These are phyloP conservation scores for Auriscalpium microsporum DNA, from an alignment of 768 basidiomycete genomes.

Conservation along the genomic window DNA sequence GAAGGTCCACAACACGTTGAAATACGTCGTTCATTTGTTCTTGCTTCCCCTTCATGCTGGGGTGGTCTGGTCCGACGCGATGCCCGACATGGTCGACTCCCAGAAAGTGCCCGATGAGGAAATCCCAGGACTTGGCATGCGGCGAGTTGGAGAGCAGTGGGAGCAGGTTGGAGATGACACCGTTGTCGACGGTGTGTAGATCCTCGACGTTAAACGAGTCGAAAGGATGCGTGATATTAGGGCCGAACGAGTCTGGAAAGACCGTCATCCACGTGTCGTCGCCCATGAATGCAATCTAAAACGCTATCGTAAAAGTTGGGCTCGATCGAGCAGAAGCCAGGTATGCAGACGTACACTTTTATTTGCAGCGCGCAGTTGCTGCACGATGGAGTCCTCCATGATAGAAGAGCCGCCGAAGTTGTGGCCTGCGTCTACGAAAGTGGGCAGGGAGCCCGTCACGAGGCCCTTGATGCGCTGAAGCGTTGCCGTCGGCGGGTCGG, in stretches of 20 bases:
- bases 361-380: slow-evolving; percentile 53
- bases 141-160: slow-evolving; percentile 52
- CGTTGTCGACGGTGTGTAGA: slow-evolving; percentile 89
- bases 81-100: slow-evolving; percentile 98
- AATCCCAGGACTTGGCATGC: slow-evolving; percentile 57
- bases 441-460: slow-evolving; percentile 91
- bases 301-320: neutral
- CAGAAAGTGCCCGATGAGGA: slow-evolving; percentile 86
- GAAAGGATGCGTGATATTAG: slow-evolving; percentile 72
- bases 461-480: slow-evolving; percentile 92
- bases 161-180: slow-evolving; percentile 77
- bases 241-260: slow-evolving; percentile 68
- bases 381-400: slow-evolving; percentile 79
- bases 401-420: slow-evolving; percentile 88
- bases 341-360: slow-evolving; percentile 42
- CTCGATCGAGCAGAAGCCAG: neutral
- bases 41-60: slow-evolving; percentile 79
- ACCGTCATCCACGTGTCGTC: slow-evolving; percentile 95
- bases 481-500: slow-evolving; percentile 93
- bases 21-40: slow-evolving; percentile 83
- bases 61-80: slow-evolving; percentile 83
- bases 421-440: slow-evolving; percentile 88
- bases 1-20: slow-evolving; percentile 52
- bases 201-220: slow-evolving; percentile 99
- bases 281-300: slow-evolving; percentile 80